phyloP scores from a whole-genome alignment of 176 grass and related monocot genomes.

The Hordeum marinum region DNA sequence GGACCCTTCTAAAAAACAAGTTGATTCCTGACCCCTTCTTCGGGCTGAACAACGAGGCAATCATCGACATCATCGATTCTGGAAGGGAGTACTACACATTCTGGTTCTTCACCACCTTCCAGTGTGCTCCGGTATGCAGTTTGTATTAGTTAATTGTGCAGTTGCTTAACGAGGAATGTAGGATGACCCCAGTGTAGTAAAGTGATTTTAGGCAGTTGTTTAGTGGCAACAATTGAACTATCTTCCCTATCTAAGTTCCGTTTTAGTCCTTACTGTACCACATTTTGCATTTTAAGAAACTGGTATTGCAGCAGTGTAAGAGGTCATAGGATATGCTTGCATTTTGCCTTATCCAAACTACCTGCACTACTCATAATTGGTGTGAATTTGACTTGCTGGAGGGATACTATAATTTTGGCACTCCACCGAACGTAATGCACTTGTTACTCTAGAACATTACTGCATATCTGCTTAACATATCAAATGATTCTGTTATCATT shows the following conservation, averaged over 20 bases:
- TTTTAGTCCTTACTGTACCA: background rate
- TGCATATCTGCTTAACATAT: constrained; percentile 7
- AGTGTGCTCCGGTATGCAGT: constrained; percentile 53
- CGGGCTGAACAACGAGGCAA: constrained; percentile 90
- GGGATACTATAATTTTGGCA: background rate
- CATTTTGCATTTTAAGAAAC: background rate
- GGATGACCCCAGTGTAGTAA: background rate
- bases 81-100: constrained; percentile 94
- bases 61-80: constrained; percentile 86
- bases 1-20: constrained; percentile 82
- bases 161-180: background rate
- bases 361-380: background rate
- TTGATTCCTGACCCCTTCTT: constrained; percentile 93
- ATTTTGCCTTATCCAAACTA: background rate
- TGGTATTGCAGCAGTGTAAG: background rate
- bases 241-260: background rate
- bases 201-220: constrained; percentile 8
- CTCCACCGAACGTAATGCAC: background rate
- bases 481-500: background rate
- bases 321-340: background rate
- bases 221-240: background rate
- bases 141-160: background rate
- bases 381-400: background rate
- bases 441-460: background rate
- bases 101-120: constrained; percentile 94